Conservation (phyloP, 768 basidiomycete species). For the Lentinus tigrinus region DNA sequence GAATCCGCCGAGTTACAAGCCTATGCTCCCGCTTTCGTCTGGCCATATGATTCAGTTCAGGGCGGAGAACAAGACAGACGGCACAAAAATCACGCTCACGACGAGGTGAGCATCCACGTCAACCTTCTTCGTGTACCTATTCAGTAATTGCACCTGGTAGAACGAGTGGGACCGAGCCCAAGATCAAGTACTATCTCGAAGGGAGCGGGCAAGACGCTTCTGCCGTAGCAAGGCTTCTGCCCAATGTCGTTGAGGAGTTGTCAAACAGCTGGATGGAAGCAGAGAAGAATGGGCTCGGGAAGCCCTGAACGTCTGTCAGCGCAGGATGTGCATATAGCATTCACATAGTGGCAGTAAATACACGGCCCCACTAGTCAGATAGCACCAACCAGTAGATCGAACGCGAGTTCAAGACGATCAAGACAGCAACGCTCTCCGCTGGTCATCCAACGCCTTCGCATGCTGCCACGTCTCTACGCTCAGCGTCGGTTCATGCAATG, state of each 20-base stretch:
- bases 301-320: slow-evolving; percentile 3
- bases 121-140: not conserved
- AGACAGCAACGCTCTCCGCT: slow-evolving; percentile 31
- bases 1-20: slow-evolving; percentile 64
- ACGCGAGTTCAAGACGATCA: not conserved
- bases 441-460: slow-evolving; percentile 57
- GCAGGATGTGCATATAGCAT: not conserved
- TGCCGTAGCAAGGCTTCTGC: slow-evolving; percentile 51
- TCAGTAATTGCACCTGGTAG: slow-evolving; percentile 33
- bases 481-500: slow-evolving; percentile 54
- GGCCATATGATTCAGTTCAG: slow-evolving; percentile 87
- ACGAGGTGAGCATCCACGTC: slow-evolving; percentile 48
- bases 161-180: slow-evolving; percentile 89
- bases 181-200: slow-evolving; percentile 93
- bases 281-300: slow-evolving; percentile 45
- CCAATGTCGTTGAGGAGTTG: slow-evolving; percentile 57
- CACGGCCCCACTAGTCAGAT: no score
- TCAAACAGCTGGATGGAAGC: slow-evolving; percentile 70
- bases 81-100: slow-evolving; percentile 62
- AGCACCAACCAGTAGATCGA: not conserved
- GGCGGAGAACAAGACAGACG: slow-evolving; percentile 42
- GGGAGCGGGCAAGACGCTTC: slow-evolving; percentile 57
- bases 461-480: slow-evolving; percentile 61
- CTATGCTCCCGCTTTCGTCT: slow-evolving; percentile 66
- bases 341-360: not conserved